Percentiles rank a stretch among this genome's conserved stretches.
Evolutionary conservation across 2,329 filamentous ascomycete species (phyloP).

Genomic region (Aureobasidium sp.): DNA sequence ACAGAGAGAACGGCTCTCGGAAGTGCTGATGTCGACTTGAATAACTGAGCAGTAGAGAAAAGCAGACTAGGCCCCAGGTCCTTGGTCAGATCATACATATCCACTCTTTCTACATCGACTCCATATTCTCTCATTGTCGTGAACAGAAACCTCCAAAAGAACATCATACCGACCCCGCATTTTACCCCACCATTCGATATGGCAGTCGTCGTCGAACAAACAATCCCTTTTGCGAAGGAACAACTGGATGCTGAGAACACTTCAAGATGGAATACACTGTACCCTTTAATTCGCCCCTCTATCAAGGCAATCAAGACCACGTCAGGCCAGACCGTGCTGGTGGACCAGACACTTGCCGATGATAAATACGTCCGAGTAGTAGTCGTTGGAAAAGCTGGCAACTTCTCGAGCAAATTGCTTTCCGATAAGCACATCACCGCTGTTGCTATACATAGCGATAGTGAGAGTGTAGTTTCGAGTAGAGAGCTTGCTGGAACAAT

Average conservation of each 20-base stretch:
- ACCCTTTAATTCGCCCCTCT: slow-evolving; percentile 37
- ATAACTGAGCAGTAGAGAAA: neutral
- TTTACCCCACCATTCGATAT: slow-evolving; percentile 26
- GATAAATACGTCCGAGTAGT: slow-evolving; percentile 33
- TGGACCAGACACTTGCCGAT: slow-evolving; percentile 32
- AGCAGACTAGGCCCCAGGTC: neutral
- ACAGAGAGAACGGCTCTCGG: neutral
- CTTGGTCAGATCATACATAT: neutral
- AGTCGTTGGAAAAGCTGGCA: slow-evolving; percentile 32
- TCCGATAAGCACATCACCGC: slow-evolving; percentile 37
- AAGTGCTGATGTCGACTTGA: neutral
- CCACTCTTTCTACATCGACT: too few relatives aligned
- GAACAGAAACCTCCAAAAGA: neutral
- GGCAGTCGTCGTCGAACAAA: slow-evolving; percentile 41
- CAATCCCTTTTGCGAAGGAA: slow-evolving; percentile 34
- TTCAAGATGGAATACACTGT: slow-evolving; percentile 35
- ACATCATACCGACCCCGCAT: neutral
- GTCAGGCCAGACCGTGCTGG: slow-evolving; percentile 34
- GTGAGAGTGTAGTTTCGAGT: slow-evolving; percentile 26
- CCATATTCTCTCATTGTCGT: neutral
- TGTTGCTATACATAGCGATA: slow-evolving; percentile 33
- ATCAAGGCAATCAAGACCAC: slow-evolving; percentile 31
- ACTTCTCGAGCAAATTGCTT: slow-evolving; percentile 39
- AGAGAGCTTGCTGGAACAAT: slow-evolving; percentile 33
- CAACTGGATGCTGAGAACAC: slow-evolving; percentile 35